These are phyloP conservation scores for Colletotrichum coccodes DNA, from an alignment of 2,329 filamentous ascomycete genomes.

Conservation along the genomic window DNA sequence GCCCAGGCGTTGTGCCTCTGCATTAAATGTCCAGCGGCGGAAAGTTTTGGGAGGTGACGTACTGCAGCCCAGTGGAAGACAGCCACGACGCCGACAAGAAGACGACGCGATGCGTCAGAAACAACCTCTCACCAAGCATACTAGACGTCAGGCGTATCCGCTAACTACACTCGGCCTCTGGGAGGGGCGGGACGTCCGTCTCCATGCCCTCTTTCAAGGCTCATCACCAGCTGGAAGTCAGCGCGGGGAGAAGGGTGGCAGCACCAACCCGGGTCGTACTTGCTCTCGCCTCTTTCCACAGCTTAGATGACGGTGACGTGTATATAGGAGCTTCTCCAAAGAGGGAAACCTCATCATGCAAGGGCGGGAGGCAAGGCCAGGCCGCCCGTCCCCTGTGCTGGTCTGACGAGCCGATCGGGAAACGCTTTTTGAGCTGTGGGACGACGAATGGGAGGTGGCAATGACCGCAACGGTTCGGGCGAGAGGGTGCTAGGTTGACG, in stretches of 20 bases:
- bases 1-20: neutral
- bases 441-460: neutral
- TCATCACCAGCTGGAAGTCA: neutral
- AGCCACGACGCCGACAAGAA: neutral
- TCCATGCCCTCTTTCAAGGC: neutral
- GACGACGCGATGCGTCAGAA: neutral
- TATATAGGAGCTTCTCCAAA: neutral
- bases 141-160: neutral
- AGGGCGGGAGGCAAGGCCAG: slow-evolving; percentile 13
- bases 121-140: neutral
- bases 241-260: neutral
- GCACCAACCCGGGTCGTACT: slow-evolving; percentile 2
- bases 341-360: slow-evolving; percentile 18
- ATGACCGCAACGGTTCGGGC: neutral
- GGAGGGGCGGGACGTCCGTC: neutral
- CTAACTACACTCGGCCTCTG: neutral
- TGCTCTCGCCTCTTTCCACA: neutral
- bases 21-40: neutral
- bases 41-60: neutral
- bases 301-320: neutral
- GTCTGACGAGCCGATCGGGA: neutral
- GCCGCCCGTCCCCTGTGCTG: slow-evolving; percentile 6
- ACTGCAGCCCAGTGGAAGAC: neutral
- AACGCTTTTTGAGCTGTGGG: neutral
- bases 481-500: neutral